Percentiles rank a stretch among this genome's conserved stretches.
Conservation (phyloP, 1,284 basidiomycete genomes). For the Hymenochaete sp. region DNA sequence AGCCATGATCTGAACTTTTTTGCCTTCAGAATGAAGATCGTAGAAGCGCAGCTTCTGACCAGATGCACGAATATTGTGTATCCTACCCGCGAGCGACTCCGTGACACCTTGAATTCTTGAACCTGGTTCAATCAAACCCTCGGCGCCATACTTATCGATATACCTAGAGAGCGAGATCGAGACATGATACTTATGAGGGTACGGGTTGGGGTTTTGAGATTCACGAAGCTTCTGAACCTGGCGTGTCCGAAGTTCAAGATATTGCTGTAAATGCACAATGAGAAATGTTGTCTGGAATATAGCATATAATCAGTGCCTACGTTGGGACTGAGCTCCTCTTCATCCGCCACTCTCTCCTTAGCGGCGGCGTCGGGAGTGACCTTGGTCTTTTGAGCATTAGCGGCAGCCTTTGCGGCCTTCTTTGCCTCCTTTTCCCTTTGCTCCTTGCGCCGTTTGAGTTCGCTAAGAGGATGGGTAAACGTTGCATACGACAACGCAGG, state of each 20-base stretch:
- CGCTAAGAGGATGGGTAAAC: constrained; percentile 62
- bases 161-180: constrained; percentile 71
- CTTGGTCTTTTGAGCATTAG: constrained; percentile 30
- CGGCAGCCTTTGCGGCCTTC: constrained; percentile 73
- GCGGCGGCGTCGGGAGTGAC: constrained; percentile 25
- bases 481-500: constrained; percentile 8
- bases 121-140: constrained; percentile 62
- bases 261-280: constrained; percentile 57
- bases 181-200: constrained; percentile 99
- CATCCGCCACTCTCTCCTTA: constrained; percentile 38
- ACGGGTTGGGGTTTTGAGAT: constrained; percentile 85
- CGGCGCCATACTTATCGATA: constrained; percentile 67
- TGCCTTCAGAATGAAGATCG: constrained; percentile 88
- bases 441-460: constrained; percentile 87
- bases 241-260: constrained; percentile 88
- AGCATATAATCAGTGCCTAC: constrained; percentile 37
- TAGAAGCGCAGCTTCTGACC: constrained; percentile 91
- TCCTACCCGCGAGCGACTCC: constrained; percentile 77
- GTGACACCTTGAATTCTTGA: constrained; percentile 42
- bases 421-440: constrained; percentile 76
- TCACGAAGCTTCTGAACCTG: constrained; percentile 83
- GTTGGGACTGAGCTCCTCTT: constrained; percentile 78
- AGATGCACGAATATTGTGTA: constrained; percentile 83
- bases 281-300: constrained; percentile 1
- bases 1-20: constrained; percentile 94